These are phyloP conservation scores for Hypoxylon sp. DNA, from an alignment of 2,329 filamentous ascomycete species.

Conservation along the genomic window DNA sequence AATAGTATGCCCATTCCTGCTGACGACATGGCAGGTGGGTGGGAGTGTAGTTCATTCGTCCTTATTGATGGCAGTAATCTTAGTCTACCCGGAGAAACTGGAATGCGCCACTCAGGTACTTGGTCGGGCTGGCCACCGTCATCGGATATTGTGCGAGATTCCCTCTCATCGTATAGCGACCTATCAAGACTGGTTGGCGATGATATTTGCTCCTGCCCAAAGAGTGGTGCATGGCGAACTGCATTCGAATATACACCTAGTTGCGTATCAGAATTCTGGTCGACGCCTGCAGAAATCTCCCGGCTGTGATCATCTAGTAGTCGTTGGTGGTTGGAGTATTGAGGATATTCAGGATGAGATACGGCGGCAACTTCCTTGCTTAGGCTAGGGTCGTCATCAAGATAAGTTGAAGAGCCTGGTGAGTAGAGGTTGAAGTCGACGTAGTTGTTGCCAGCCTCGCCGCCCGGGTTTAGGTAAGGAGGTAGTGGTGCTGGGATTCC, in stretches of 20 bases:
- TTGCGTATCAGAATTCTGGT: slow-evolving; percentile 9
- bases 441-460: slow-evolving; percentile 62
- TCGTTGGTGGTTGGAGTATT: slow-evolving; percentile 24
- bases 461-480: slow-evolving; percentile 60
- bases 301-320: slow-evolving; percentile 3
- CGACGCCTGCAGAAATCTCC: background rate
- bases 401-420: slow-evolving; percentile 61
- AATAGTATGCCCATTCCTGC: background rate
- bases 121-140: background rate
- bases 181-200: slow-evolving; percentile 6
- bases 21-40: slow-evolving; percentile 1
- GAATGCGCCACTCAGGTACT: slow-evolving; percentile 18
- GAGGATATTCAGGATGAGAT: slow-evolving; percentile 21
- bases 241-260: slow-evolving; percentile 8
- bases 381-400: slow-evolving; percentile 64
- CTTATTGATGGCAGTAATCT: background rate
- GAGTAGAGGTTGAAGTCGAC: slow-evolving; percentile 71
- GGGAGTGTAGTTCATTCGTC: slow-evolving; percentile 1
- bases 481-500: slow-evolving; percentile 51
- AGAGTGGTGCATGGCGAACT: slow-evolving; percentile 1
- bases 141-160: background rate
- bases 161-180: background rate
- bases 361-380: slow-evolving; percentile 49
- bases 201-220: slow-evolving; percentile 10
- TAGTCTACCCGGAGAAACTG: slow-evolving; percentile 7